A percentile compares a stretch with the other conserved stretches of the same genome.
phyloP scores from a whole-genome alignment of 2,329 filamentous ascomycete species.

The Orbilia ellipsospora region DNA sequence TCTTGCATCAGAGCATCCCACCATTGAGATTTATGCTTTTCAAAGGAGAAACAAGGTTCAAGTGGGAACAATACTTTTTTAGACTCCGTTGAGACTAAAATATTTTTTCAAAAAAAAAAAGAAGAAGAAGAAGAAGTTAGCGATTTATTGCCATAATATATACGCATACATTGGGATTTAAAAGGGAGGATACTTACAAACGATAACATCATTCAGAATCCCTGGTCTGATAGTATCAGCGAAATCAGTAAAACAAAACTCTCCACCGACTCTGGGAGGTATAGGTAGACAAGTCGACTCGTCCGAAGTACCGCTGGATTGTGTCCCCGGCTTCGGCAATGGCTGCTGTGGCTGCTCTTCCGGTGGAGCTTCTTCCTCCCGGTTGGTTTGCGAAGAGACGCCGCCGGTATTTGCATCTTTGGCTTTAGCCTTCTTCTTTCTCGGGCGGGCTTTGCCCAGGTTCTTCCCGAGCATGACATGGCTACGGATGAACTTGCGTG shows the following conservation, averaged over 20 bases:
- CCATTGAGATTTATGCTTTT: conserved; percentile 58
- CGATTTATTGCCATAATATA: not conserved
- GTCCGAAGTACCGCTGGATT: not conserved
- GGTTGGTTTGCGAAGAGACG: not conserved
- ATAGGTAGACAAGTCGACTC: not conserved
- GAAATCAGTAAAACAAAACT: conserved; percentile 59
- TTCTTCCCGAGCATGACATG: conserved; percentile 66
- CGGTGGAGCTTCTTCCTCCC: too few relatives aligned
- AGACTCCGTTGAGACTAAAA: conserved; percentile 60
- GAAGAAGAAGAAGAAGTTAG: too few relatives aligned
- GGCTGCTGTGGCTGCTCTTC: not conserved
- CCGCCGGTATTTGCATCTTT: conserved; percentile 11
- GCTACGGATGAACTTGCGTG: conserved; percentile 62
- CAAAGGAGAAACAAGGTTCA: conserved; percentile 60
- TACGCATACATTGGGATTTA: not conserved
- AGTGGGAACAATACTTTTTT: conserved; percentile 61
- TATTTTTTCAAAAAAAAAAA: conserved; percentile 1
- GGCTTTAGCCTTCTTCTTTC: conserved; percentile 41
- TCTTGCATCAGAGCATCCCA: conserved; percentile 61
- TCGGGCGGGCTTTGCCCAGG: conserved; percentile 58
- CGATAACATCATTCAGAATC: conserved; percentile 58
- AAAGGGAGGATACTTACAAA: conserved; percentile 58
- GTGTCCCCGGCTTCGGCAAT: not conserved
- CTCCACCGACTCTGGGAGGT: conserved; percentile 51
- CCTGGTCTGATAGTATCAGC: conserved; percentile 59